Conservation (phyloP, 441 rosid species). For the Adansonia madagascariensis region DNA sequence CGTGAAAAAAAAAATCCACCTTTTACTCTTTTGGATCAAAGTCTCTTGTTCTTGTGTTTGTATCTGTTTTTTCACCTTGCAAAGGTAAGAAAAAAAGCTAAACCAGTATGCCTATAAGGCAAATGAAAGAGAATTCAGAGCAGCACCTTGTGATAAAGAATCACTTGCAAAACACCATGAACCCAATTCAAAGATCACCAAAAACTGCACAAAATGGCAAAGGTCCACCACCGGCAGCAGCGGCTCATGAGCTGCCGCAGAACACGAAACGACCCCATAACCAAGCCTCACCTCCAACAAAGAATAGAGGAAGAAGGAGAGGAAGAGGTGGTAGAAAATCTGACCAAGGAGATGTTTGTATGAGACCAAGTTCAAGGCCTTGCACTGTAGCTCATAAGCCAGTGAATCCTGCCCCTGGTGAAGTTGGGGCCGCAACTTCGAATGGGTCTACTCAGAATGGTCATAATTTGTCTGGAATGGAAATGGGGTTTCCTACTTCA, state of each 20-base stretch:
- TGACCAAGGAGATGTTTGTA: slow-evolving; percentile 81
- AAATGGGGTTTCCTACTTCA: slow-evolving; percentile 61
- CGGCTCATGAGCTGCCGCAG: slow-evolving; percentile 41
- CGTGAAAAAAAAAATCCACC: slow-evolving; percentile 36
- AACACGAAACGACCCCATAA: slow-evolving; percentile 45
- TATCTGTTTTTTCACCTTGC: slow-evolving; percentile 28
- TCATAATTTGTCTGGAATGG: slow-evolving; percentile 42
- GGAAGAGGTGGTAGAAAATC: slow-evolving; percentile 95
- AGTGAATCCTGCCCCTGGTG: slow-evolving; percentile 41
- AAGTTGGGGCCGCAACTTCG: slow-evolving; percentile 36
- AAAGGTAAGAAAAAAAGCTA: slow-evolving; percentile 15
- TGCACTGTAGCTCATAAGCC: slow-evolving; percentile 67
- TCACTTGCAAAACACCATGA: slow-evolving; percentile 65
- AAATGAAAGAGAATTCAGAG: slow-evolving; percentile 80
- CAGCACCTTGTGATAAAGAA: slow-evolving; percentile 71
- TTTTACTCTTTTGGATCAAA: slow-evolving; percentile 27
- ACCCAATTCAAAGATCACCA: slow-evolving; percentile 54
- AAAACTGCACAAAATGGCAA: slow-evolving; percentile 76
- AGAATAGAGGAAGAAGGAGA: slow-evolving; percentile 75
- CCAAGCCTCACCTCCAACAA: slow-evolving; percentile 71
- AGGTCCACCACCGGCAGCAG: slow-evolving; percentile 48
- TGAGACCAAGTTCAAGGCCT: slow-evolving; percentile 93
- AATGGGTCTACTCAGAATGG: slow-evolving; percentile 40
- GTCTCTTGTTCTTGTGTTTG: slow-evolving; percentile 26
- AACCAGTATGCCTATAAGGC: slow-evolving; percentile 75